Evolutionary conservation across 768 basidiomycete genomes (phyloP).

Genomic region (Cantharellus anzutake): DNA sequence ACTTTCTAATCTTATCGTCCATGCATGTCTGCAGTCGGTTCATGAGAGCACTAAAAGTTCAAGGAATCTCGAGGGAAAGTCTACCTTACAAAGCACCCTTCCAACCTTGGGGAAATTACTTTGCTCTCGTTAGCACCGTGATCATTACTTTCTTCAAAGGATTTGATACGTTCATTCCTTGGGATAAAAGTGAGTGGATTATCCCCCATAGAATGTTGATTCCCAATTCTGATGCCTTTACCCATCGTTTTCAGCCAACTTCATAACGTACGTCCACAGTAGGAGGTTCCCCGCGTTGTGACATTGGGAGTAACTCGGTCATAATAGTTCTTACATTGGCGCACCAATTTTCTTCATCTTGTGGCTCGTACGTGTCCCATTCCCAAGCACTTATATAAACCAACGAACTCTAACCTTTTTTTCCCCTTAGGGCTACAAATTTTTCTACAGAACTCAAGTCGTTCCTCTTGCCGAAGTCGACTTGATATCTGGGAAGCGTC

Average conservation of each 20-base stretch:
- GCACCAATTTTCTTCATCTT: constrained; percentile 10
- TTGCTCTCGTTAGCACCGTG: constrained; percentile 15
- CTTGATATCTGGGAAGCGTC: constrained; percentile 35
- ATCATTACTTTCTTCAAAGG: constrained; percentile 12
- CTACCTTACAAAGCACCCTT: constrained; percentile 24
- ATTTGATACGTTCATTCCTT: constrained; percentile 26
- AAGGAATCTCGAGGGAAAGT: constrained; percentile 24
- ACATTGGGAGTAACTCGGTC: neutral
- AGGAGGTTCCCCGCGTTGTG: too few species aligned
- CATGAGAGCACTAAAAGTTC: constrained; percentile 27
- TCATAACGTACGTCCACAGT: constrained; percentile 26
- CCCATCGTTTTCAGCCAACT: constrained; percentile 23
- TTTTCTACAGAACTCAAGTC: constrained; percentile 13
- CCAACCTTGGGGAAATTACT: constrained; percentile 13
- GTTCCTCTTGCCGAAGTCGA: constrained; percentile 34
- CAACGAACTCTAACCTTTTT: too few species aligned
- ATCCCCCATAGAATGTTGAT: neutral
- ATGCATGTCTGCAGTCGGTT: constrained; percentile 24
- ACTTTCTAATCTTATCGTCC: neutral
- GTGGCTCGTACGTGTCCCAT: constrained; percentile 3
- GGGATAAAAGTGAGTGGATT: constrained; percentile 13
- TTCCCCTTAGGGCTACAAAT: constrained; percentile 4
- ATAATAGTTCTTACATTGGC: constrained; percentile 17
- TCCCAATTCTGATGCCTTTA: neutral
- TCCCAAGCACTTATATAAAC: neutral